Percentiles rank a stretch among this genome's conserved stretches.
These are phyloP conservation scores for Phylloporus sp. DNA, from an alignment of 768 basidiomycete species.

Conservation along the genomic window DNA sequence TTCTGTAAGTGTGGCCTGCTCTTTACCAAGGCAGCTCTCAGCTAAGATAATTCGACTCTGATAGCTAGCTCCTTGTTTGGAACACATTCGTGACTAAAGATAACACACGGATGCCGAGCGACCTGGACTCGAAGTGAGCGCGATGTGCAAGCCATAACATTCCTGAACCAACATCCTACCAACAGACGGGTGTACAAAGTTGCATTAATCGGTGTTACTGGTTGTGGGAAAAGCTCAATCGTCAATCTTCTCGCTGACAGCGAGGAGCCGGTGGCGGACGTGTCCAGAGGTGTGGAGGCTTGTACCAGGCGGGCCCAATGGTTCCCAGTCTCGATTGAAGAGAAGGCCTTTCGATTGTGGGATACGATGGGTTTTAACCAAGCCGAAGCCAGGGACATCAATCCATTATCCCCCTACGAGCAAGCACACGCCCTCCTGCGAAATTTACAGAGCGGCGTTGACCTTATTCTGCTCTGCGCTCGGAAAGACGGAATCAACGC, in stretches of 20 bases:
- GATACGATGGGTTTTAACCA: conserved; percentile 35
- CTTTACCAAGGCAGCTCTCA: background rate
- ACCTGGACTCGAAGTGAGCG: conserved; percentile 15
- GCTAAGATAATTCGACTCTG: background rate
- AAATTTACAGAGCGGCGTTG: conserved; percentile 33
- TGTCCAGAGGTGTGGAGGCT: conserved; percentile 28
- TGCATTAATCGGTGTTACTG: conserved; percentile 25
- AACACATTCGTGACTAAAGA: background rate
- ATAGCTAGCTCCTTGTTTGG: background rate
- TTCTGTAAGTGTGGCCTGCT: conserved; percentile 4
- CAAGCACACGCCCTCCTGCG: conserved; percentile 34
- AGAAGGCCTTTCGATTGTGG: conserved; percentile 26
- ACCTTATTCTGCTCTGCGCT: conserved; percentile 38
- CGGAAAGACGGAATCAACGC: conserved; percentile 37
- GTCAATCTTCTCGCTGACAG: conserved; percentile 28
- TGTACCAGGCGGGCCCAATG: conserved; percentile 32
- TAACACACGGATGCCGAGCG: conserved; percentile 4
- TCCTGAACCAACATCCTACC: conserved; percentile 1
- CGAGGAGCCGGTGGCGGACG: conserved; percentile 23
- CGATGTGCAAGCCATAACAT: background rate
- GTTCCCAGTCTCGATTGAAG: conserved; percentile 19
- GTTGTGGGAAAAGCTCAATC: conserved; percentile 31
- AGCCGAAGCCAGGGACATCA: conserved; percentile 10
- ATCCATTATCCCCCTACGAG: conserved; percentile 22
- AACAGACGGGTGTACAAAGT: conserved; percentile 23